Evolutionary conservation across 306 rosid genomes (phyloP).

Genomic region (Corylus heterophylla): DNA sequence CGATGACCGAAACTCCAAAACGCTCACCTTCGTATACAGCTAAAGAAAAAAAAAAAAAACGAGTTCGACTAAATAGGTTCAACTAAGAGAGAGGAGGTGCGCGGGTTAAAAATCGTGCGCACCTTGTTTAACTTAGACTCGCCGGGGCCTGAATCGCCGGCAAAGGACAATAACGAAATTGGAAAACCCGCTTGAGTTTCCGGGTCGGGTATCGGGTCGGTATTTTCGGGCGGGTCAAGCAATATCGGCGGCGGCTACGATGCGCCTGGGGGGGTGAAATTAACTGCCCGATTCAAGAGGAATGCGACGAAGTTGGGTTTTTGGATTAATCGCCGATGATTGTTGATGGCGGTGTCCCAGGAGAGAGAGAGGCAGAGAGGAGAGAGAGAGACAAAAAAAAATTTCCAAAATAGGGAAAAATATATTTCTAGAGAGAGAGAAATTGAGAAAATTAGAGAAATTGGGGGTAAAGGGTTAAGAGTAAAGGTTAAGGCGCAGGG

Average conservation of each 20-base stretch:
- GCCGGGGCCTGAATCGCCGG: constrained; percentile 54
- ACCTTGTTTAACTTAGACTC: constrained; percentile 41
- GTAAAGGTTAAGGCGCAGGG: background rate
- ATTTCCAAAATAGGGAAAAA: background rate
- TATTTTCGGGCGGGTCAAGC: background rate
- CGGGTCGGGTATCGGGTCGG: background rate
- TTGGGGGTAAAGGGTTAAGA: background rate
- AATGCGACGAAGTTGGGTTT: background rate
- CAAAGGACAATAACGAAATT: constrained; percentile 23
- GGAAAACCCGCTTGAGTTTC: constrained; percentile 21
- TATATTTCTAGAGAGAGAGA: background rate
- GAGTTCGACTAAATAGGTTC: constrained; percentile 35
- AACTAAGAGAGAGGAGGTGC: constrained; percentile 32
- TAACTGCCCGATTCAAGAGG: background rate
- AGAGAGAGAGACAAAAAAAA: background rate
- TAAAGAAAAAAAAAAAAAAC: constrained; percentile 9
- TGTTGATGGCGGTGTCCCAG: background rate
- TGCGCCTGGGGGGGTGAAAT: background rate
- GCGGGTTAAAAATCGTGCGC: constrained; percentile 50
- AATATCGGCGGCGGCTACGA: background rate
- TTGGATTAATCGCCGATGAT: constrained; percentile 1
- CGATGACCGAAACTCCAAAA: constrained; percentile 34
- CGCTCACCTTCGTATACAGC: constrained; percentile 46
- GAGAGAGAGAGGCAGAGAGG: background rate
- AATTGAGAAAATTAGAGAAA: background rate